phyloP scores from a whole-genome alignment of 352 stramenopile species.

The Globisporangium polare region DNA sequence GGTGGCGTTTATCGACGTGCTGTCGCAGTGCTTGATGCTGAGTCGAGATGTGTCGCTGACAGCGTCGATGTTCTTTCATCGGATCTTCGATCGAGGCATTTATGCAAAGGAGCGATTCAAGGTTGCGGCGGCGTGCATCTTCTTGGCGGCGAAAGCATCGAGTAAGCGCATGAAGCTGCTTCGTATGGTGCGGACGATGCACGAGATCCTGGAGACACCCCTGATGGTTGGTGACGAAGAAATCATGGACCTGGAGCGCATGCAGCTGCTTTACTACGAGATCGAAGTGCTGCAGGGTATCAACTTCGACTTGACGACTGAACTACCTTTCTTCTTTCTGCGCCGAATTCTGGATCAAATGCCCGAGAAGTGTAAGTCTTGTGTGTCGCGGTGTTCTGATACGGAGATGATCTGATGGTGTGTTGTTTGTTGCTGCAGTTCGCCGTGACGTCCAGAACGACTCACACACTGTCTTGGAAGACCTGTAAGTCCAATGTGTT shows the following conservation, averaged over 20 bases:
- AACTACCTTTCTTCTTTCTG: slow-evolving; percentile 76
- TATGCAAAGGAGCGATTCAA: slow-evolving; percentile 80
- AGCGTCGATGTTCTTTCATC: slow-evolving; percentile 75
- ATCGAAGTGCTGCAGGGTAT: slow-evolving; percentile 82
- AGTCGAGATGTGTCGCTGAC: slow-evolving; percentile 69
- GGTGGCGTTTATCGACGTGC: slow-evolving; percentile 76
- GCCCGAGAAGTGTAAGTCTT: slow-evolving; percentile 62
- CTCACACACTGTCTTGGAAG: slow-evolving; percentile 55
- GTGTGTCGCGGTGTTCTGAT: not conserved
- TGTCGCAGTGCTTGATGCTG: slow-evolving; percentile 64
- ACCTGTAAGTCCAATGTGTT: slow-evolving; percentile 40
- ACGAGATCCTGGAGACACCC: slow-evolving; percentile 75
- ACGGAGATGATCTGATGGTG: slow-evolving; percentile 4
- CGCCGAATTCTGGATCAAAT: slow-evolving; percentile 59
- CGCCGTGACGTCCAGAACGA: slow-evolving; percentile 40
- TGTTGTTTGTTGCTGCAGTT: slow-evolving; percentile 27
- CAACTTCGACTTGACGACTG: slow-evolving; percentile 73
- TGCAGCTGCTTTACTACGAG: slow-evolving; percentile 84
- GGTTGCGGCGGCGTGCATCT: slow-evolving; percentile 77
- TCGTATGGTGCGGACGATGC: slow-evolving; percentile 83
- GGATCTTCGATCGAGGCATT: slow-evolving; percentile 76
- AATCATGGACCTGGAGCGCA: slow-evolving; percentile 78
- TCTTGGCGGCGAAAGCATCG: slow-evolving; percentile 74
- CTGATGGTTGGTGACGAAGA: slow-evolving; percentile 75
- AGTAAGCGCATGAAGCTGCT: slow-evolving; percentile 87